Conservation (phyloP, 768 basidiomycete species). For the Serendipita sp. region DNA sequence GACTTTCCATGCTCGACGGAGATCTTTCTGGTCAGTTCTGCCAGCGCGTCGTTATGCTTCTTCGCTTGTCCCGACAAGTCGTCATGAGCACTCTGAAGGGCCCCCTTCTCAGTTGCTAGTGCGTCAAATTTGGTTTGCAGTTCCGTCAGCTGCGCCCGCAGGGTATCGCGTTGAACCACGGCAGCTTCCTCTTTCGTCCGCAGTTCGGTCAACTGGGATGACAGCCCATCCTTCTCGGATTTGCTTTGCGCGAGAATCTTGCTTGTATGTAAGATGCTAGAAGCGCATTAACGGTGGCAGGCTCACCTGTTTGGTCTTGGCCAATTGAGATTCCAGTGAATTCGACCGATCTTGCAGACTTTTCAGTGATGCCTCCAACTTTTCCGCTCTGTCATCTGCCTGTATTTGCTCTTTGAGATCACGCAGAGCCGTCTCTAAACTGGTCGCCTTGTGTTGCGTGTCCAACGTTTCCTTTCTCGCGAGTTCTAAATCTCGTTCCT, state of each 20-base stretch:
- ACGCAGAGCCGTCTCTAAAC: conserved; percentile 24
- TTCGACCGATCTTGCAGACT: conserved; percentile 69
- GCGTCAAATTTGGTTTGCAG: conserved; percentile 39
- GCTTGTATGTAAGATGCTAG: background rate
- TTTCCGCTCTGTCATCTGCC: conserved; percentile 65
- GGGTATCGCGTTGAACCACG: conserved; percentile 26
- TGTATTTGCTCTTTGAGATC: conserved; percentile 72
- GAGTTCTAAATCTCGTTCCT: conserved; percentile 65
- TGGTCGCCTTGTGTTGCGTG: conserved; percentile 18
- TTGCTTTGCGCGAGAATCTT: conserved; percentile 44
- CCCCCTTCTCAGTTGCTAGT: background rate
- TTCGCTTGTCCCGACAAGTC: conserved; percentile 37
- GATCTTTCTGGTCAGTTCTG: background rate
- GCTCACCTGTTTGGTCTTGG: conserved; percentile 58
- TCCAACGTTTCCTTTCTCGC: conserved; percentile 38
- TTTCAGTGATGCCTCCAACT: conserved; percentile 51
- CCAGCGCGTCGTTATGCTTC: conserved; percentile 16
- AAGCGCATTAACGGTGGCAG: background rate
- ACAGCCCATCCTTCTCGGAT: conserved; percentile 39
- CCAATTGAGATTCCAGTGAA: conserved; percentile 67
- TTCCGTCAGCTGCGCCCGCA: conserved; percentile 35
- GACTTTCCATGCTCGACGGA: conserved; percentile 25
- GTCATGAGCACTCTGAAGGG: conserved; percentile 27
- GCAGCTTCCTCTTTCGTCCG: background rate
- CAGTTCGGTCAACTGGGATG: background rate